These are phyloP conservation scores for Alternaria sp. DNA, from an alignment of 2,329 filamentous ascomycete species.

Conservation along the genomic window DNA sequence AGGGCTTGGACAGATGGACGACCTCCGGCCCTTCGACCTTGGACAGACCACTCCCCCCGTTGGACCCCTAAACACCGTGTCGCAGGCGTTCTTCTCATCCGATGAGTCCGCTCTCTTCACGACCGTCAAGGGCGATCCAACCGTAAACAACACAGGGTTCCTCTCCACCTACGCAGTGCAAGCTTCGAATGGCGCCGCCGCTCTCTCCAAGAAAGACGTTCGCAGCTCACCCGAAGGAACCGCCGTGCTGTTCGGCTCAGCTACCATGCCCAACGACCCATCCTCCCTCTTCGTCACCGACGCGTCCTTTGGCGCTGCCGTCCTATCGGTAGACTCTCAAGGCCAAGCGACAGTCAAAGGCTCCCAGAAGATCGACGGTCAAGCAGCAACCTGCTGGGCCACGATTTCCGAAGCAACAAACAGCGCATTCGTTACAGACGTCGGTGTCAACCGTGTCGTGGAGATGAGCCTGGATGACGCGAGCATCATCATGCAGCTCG, in stretches of 20 bases:
- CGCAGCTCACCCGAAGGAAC: constrained; percentile 61
- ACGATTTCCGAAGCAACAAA: constrained; percentile 57
- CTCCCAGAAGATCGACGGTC: constrained; percentile 54
- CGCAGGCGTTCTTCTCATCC: constrained; percentile 65
- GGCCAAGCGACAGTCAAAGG: constrained; percentile 46
- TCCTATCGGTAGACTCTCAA: constrained; percentile 53
- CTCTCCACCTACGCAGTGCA: constrained; percentile 59
- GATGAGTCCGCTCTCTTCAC: constrained; percentile 61
- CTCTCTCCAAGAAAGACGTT: constrained; percentile 26
- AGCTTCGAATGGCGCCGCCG: neutral
- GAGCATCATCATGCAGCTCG: constrained; percentile 52
- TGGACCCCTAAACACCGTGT: constrained; percentile 65
- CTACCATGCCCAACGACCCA: constrained; percentile 52
- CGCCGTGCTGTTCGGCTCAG: constrained; percentile 63
- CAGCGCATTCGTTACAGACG: constrained; percentile 66
- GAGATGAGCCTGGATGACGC: constrained; percentile 62
- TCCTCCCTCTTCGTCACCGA: constrained; percentile 61
- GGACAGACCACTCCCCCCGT: constrained; percentile 64
- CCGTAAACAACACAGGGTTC: constrained; percentile 63
- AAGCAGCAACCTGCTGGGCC: constrained; percentile 65
- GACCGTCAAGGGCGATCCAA: constrained; percentile 66
- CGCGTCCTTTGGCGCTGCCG: constrained; percentile 62
- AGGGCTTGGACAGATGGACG: constrained; percentile 45
- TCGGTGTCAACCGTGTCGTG: constrained; percentile 58
- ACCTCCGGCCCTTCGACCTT: constrained; percentile 53